phyloP scores from a whole-genome alignment of 306 rosid species.

The Erythrophleum fordii region DNA sequence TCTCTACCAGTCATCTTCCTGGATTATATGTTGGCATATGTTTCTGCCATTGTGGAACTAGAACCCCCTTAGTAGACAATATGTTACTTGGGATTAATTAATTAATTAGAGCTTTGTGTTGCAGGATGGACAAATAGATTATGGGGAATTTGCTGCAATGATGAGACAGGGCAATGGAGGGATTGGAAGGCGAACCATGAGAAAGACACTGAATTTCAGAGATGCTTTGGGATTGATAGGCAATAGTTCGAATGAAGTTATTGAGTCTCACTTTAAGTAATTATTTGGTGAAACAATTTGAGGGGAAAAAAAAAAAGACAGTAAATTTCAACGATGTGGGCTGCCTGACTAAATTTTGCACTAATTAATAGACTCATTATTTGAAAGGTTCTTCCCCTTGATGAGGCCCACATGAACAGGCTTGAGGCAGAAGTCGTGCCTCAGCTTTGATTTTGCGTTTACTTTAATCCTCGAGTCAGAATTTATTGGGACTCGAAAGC shows the following conservation, averaged over 20 bases:
- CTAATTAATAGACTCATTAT: neutral
- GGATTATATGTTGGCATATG: neutral
- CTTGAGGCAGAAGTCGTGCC: neutral
- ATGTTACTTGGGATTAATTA: slow-evolving; percentile 28
- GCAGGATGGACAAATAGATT: slow-evolving; percentile 80
- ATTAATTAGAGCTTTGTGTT: slow-evolving; percentile 23
- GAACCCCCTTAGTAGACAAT: neutral
- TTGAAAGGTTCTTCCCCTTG: neutral
- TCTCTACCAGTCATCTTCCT: neutral
- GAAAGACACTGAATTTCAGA: slow-evolving; percentile 55
- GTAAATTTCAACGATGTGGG: slow-evolving; percentile 24
- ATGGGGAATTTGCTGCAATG: slow-evolving; percentile 67
- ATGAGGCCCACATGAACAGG: slow-evolving; percentile 6
- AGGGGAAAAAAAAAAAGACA: neutral
- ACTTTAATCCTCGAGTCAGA: neutral
- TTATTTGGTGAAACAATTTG: slow-evolving; percentile 32
- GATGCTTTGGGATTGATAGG: slow-evolving; percentile 51
- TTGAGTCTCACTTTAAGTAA: slow-evolving; percentile 45
- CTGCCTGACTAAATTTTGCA: slow-evolving; percentile 28
- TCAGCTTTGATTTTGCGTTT: neutral
- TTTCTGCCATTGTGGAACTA: neutral
- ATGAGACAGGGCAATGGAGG: slow-evolving; percentile 75
- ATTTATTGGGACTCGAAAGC: neutral
- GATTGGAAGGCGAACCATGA: slow-evolving; percentile 67
- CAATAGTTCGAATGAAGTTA: slow-evolving; percentile 48